phyloP scores from a whole-genome alignment of 345 rosid species.

The Melastoma malabathricum region DNA sequence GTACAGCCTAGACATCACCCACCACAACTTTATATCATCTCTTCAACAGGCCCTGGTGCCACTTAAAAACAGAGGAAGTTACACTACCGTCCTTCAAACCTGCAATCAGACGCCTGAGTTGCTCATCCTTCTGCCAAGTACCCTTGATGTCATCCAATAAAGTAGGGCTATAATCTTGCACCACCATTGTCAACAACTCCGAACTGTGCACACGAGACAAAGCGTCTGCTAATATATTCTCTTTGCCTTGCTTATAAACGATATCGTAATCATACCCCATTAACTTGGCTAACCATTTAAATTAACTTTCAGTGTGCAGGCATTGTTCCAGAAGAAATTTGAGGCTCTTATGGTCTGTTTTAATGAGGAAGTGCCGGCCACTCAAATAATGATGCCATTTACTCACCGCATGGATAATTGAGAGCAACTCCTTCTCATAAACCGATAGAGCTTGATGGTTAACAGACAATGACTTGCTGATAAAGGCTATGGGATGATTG shows the following conservation, averaged over 20 bases:
- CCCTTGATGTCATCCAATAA: background rate
- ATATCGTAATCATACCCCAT: conserved; percentile 2
- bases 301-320: background rate
- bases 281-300: background rate
- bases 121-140: background rate
- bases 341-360: background rate
- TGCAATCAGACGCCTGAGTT: no score
- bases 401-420: background rate
- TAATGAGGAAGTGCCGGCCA: background rate
- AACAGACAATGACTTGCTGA: background rate
- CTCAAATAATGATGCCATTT: background rate
- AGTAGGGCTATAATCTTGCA: no score
- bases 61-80: background rate
- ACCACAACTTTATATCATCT: background rate
- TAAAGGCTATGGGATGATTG: background rate
- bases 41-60: background rate
- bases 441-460: background rate
- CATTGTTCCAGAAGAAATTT: background rate
- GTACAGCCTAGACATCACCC: background rate
- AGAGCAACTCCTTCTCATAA: background rate
- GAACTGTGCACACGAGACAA: background rate
- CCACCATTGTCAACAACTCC: no score
- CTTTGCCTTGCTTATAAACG: background rate
- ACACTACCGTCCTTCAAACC: background rate
- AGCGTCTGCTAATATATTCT: background rate